Conservation (phyloP, 2,329 filamentous ascomycete genomes). For the Xylariaceae sp. region DNA sequence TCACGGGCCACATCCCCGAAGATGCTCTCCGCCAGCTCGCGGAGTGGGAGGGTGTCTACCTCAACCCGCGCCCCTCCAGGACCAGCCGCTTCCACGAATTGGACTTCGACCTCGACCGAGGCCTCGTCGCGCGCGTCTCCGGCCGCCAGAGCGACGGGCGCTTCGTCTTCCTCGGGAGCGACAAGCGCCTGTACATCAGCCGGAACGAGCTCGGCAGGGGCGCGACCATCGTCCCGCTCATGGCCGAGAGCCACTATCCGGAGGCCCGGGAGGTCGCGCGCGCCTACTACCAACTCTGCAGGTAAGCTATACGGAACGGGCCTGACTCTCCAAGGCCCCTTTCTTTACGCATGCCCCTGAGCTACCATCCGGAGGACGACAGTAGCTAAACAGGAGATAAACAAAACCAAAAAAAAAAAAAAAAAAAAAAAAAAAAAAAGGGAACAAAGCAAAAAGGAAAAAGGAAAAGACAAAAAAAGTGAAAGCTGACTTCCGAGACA, state of each 20-base stretch:
- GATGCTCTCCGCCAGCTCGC: not conserved
- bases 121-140: constrained; percentile 7
- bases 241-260: not conserved
- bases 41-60: not conserved
- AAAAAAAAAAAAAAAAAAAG: not conserved
- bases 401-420: not conserved
- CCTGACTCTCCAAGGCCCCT: too few species aligned
- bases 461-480: not conserved
- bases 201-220: not conserved
- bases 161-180: constrained; percentile 11
- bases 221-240: fast-evolving
- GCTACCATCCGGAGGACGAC: not conserved
- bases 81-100: not conserved
- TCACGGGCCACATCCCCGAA: not conserved
- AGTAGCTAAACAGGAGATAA: not conserved
- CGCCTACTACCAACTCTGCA: constrained; percentile 9
- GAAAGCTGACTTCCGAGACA: not conserved
- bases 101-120: not conserved
- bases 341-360: not conserved
- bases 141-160: not conserved
- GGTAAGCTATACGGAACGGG: not conserved
- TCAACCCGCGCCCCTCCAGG: not conserved
- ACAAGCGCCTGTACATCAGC: not conserved
- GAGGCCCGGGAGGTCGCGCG: not conserved
- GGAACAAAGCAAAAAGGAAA: not conserved